Percentiles rank a stretch among this genome's conserved stretches.
phyloP scores from a whole-genome alignment of 495 filamentous ascomycete genomes.

The Neurospora discreta region DNA sequence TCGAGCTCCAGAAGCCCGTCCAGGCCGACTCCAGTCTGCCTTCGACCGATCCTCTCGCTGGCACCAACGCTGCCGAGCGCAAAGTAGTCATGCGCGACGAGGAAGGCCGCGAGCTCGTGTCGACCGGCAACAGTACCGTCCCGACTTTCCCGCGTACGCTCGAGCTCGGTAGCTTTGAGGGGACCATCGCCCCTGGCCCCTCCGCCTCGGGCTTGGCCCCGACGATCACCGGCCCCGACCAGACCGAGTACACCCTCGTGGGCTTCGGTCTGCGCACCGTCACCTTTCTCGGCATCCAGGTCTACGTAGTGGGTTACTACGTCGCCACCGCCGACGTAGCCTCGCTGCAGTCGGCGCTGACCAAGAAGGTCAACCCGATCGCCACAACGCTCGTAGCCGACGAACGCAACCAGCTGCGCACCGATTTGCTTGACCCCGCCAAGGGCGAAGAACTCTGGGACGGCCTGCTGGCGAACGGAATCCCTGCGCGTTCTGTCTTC shows the following conservation, averaged over 20 bases:
- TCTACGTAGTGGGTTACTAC: slow-evolving; percentile 91
- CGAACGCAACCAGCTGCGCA: slow-evolving; percentile 62
- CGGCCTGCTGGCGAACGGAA: slow-evolving; percentile 50
- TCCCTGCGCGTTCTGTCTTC: slow-evolving; percentile 55
- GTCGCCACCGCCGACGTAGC: slow-evolving; percentile 68
- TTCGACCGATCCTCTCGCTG: slow-evolving; percentile 33
- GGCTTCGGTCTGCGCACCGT: slow-evolving; percentile 84
- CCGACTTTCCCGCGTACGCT: slow-evolving; percentile 72
- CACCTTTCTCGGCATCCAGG: slow-evolving; percentile 79
- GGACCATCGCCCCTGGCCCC: slow-evolving; percentile 9
- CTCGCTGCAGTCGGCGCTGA: slow-evolving; percentile 32
- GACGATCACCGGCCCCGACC: slow-evolving; percentile 9
- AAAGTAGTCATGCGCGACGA: slow-evolving; percentile 43
- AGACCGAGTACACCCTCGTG: slow-evolving; percentile 68
- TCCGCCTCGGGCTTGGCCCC: slow-evolving; percentile 7
- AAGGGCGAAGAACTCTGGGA: slow-evolving; percentile 60
- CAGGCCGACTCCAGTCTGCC: slow-evolving; percentile 35
- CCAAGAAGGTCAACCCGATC: slow-evolving; percentile 45
- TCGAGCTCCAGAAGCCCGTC: slow-evolving; percentile 20
- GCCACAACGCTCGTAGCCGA: slow-evolving; percentile 71
- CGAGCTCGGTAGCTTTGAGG: slow-evolving; percentile 37
- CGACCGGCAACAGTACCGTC: slow-evolving; percentile 73
- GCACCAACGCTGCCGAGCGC: slow-evolving; percentile 32
- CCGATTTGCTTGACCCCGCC: slow-evolving; percentile 56
- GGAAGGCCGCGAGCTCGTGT: slow-evolving; percentile 55